Evolutionary conservation across 140 eudicot genomes (phyloP), one percentile per base, ranked within the genome.

Genomic region (Bidens hawaiensis): DNA sequence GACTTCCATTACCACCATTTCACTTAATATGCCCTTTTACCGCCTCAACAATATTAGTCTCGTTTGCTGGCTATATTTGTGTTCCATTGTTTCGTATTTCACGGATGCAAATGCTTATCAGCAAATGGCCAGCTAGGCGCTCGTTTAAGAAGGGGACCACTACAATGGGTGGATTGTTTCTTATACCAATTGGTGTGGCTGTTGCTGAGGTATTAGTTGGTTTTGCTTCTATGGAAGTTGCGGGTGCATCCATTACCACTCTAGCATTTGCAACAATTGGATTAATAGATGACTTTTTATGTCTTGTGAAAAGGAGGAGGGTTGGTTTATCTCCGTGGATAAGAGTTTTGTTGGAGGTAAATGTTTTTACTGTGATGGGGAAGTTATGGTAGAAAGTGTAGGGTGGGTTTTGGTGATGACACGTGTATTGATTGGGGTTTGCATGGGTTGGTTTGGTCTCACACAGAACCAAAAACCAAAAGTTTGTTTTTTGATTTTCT

Each of bases 121-220:
- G 81, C 75, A 79, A 74, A 75, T 76, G 83, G 76, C 94, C 86
- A 30, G 69, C 55, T 55, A 75, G 64, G 63, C 86, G 78, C 53
- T 64, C 79, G 26, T 68, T 75, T 18, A 85, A 84, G 69, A 82
- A 75, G 61, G 84, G 96, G 55, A 91, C 93, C 42, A 85, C 95
- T 17, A 91, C 96, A 25, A 82, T 87, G 94, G 98, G 98, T 19
- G 96, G 98, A 51, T 33, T 91, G 71, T 91, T 82, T 69, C 85
- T 91, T 66, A 75, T 91, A 31, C 98, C 96, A 10, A 76, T 85
- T 49, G 98, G 98, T 21, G 75, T 82, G 36, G 67, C 69, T 38
- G 93, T 91, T 64, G 96, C 96, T 0, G 85, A 84, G 74, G 71
- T 80, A 27, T 64, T 80, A 58, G 82, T 83, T 28, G 90, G 90